A percentile compares a stretch with the other conserved stretches of the same genome.
phyloP scores from a whole-genome alignment of 139 green algal species.

The Spirogloea muscicola region DNA sequence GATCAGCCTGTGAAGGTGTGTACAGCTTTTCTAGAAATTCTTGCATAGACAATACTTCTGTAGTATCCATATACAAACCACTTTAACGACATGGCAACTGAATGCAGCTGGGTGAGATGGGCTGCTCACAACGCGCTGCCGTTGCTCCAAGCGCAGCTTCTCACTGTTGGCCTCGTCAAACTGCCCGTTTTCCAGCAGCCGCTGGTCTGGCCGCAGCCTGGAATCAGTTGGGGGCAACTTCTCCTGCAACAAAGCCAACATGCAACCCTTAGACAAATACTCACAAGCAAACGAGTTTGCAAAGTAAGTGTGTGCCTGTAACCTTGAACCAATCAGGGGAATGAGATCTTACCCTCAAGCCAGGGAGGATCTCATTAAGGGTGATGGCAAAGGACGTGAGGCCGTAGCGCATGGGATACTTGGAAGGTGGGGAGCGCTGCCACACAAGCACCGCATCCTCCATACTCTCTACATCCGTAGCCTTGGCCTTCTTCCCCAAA shows the following conservation, averaged over 20 bases:
- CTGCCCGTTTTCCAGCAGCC: constrained; percentile 25
- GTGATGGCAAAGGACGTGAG: constrained; percentile 10
- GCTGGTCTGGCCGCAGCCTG: constrained; percentile 44
- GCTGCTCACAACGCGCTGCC: constrained; percentile 46
- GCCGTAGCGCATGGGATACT: constrained; percentile 44
- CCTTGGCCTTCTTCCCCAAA: background rate
- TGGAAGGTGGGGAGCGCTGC: constrained; percentile 50
- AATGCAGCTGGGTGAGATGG: background rate
- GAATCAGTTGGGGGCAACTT: constrained; percentile 39
- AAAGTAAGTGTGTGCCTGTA: no score
- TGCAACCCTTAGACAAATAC: no score
- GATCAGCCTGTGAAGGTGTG: background rate
- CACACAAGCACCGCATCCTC: constrained; percentile 50
- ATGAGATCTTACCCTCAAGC: background rate
- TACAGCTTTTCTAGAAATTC: background rate
- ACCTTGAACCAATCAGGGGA: constrained; percentile 8
- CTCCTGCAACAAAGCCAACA: no score
- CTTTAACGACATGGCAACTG: background rate
- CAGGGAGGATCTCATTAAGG: constrained; percentile 12
- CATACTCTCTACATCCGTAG: constrained; percentile 1
- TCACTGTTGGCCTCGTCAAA: constrained; percentile 43
- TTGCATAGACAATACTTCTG: background rate
- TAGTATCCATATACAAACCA: no score
- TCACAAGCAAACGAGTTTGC: no score
- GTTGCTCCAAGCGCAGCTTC: constrained; percentile 45